Conservation (phyloP, 2,329 filamentous ascomycete genomes). For the Penicillium aurantiogriseum region DNA sequence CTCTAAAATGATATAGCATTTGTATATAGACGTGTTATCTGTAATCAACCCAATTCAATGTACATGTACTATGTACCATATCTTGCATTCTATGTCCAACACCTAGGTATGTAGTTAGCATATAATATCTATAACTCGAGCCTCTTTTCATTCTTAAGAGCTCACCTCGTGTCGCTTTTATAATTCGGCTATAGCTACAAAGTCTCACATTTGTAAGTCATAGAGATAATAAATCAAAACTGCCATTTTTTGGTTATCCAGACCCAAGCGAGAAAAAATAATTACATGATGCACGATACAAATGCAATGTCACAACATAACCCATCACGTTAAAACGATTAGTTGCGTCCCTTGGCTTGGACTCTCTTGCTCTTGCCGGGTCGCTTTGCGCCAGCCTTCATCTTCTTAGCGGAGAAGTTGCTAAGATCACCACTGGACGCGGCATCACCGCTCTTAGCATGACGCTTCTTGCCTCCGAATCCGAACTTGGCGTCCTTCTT, state of each 20-base stretch:
- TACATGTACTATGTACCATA: neutral
- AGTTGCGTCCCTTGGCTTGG: slow-evolving; percentile 32
- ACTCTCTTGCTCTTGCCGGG: slow-evolving; percentile 53
- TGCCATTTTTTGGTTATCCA: slow-evolving; percentile 16
- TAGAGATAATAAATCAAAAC: slow-evolving; percentile 9
- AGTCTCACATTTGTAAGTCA: neutral
- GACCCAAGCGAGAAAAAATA: slow-evolving; percentile 16
- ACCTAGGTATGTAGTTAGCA: too few relatives aligned
- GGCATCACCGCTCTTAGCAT: slow-evolving; percentile 87
- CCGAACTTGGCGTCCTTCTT: slow-evolving; percentile 96
- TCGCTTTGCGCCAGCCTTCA: slow-evolving; percentile 64
- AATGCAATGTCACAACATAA: slow-evolving; percentile 11
- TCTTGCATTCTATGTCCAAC: neutral
- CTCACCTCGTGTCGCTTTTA: too few relatives aligned
- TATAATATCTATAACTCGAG: neutral
- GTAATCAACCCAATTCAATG: neutral
- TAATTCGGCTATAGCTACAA: neutral
- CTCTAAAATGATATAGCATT: neutral
- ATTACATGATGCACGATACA: slow-evolving; percentile 16
- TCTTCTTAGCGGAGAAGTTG: slow-evolving; percentile 77
- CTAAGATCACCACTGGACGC: slow-evolving; percentile 75
- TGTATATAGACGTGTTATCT: slow-evolving; percentile 6
- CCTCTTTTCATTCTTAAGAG: neutral
- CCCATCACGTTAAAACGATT: slow-evolving; percentile 9
- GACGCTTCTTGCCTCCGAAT: slow-evolving; percentile 92